A percentile compares a stretch with the other conserved stretches of the same genome.
phyloP scores from a whole-genome alignment of 371 early-diverging fungal species.

The Apophysomyces ossiformis region DNA sequence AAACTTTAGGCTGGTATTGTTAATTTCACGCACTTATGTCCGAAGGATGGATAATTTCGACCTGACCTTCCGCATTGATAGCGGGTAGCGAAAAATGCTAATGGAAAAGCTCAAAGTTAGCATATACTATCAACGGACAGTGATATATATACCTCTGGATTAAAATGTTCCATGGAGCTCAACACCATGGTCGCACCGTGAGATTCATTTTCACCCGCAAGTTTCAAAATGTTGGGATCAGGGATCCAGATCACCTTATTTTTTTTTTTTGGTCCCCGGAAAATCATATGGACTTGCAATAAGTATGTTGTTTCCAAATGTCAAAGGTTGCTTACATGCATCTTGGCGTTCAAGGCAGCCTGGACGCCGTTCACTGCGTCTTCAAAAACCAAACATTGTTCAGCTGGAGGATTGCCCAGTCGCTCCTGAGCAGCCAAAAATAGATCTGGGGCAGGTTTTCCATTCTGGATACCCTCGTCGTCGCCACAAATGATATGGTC shows the following conservation, averaged over 20 bases:
- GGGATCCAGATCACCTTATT: slow-evolving; percentile 80
- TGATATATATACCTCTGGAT: slow-evolving; percentile 50
- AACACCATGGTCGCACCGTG: slow-evolving; percentile 59
- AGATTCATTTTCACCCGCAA: slow-evolving; percentile 30
- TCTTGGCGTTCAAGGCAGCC: slow-evolving; percentile 83
- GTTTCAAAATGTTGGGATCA: slow-evolving; percentile 60
- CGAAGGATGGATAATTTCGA: slow-evolving; percentile 6
- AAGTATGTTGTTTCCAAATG: neutral
- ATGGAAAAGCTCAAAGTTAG: neutral
- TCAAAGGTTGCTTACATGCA: slow-evolving; percentile 60
- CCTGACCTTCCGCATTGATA: slow-evolving; percentile 16
- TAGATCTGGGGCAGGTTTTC: slow-evolving; percentile 93
- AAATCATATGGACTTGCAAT: neutral
- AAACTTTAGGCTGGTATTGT: neutral
- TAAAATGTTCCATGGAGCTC: slow-evolving; percentile 70
- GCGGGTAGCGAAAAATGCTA: slow-evolving; percentile 30
- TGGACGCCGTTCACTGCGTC: slow-evolving; percentile 85
- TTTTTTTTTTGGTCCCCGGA: neutral
- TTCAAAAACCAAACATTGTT: slow-evolving; percentile 90
- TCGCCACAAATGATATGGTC: slow-evolving; percentile 86
- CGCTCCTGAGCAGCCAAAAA: slow-evolving; percentile 75
- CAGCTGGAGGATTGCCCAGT: slow-evolving; percentile 53
- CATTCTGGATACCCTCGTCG: slow-evolving; percentile 74
- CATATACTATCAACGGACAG: neutral
- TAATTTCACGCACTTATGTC: neutral